A percentile compares a stretch with the other conserved stretches of the same genome.
phyloP scores from a whole-genome alignment of 2,329 filamentous ascomycete genomes.

The Aurifilum marmelostoma region DNA sequence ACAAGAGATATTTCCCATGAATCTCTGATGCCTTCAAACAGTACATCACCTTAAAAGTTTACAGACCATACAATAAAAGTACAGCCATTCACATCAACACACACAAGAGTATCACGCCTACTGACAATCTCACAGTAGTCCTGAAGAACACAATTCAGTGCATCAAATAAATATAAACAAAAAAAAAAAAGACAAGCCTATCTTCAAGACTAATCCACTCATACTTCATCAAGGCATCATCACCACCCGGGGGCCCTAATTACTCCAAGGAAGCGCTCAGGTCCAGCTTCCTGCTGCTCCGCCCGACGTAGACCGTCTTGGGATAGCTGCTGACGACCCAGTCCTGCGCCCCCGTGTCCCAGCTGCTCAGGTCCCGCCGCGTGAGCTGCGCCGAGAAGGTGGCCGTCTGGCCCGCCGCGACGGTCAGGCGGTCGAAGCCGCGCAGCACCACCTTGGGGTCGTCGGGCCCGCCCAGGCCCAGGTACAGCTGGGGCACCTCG shows the following conservation, averaged over 20 bases:
- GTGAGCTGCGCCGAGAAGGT: slow-evolving; percentile 72
- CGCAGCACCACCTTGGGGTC: slow-evolving; percentile 72
- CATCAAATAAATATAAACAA: too few relatives aligned
- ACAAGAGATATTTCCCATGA: too few relatives aligned
- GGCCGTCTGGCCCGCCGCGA: slow-evolving; percentile 68
- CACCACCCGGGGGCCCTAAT: slow-evolving; percentile 20
- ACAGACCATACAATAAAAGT: too few relatives aligned
- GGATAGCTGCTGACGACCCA: slow-evolving; percentile 67
- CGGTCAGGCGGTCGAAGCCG: slow-evolving; percentile 75
- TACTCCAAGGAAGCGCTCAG: slow-evolving; percentile 42
- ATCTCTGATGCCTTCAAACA: too few relatives aligned
- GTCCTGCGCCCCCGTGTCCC: slow-evolving; percentile 79
- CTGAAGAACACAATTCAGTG: too few relatives aligned
- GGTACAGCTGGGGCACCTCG: slow-evolving; percentile 76
- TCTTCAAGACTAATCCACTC: too few relatives aligned
- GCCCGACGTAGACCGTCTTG: slow-evolving; percentile 60
- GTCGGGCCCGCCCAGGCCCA: slow-evolving; percentile 77
- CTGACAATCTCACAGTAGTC: too few relatives aligned
- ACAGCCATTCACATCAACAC: too few relatives aligned
- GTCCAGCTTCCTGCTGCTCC: slow-evolving; percentile 58
- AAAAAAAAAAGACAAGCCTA: too few relatives aligned
- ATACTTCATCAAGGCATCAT: too few relatives aligned
- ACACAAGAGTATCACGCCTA: too few relatives aligned
- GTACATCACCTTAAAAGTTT: too few relatives aligned
- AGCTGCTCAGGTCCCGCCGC: slow-evolving; percentile 83